Evolutionary conservation across 1,284 basidiomycete species (phyloP).

Genomic region (Ustilago nuda): DNA sequence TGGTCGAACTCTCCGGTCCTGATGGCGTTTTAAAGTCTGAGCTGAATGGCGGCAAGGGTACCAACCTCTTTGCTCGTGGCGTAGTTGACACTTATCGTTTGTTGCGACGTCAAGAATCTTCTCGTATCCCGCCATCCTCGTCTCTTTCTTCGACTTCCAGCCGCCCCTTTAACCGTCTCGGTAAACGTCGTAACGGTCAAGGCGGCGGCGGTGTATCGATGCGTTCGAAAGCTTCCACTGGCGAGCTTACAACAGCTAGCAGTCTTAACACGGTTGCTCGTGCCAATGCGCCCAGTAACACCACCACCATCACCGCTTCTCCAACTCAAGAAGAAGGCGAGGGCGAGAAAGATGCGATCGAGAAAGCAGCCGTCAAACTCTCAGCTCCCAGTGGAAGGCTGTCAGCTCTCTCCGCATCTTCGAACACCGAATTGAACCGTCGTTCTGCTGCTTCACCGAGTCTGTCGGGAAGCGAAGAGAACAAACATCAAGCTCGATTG

Average conservation of each 20-base stretch:
- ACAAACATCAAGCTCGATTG: constrained; percentile 43
- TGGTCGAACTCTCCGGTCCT: constrained; percentile 56
- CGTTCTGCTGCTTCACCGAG: constrained; percentile 43
- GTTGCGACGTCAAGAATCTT: constrained; percentile 72
- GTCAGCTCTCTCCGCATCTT: constrained; percentile 21
- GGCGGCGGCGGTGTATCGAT: constrained; percentile 28
- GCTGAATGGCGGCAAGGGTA: constrained; percentile 66
- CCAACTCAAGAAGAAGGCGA: constrained; percentile 10
- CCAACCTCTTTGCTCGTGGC: constrained; percentile 67
- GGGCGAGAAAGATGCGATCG: constrained; percentile 17
- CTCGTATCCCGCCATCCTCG: constrained; percentile 37
- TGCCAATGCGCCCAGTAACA: background rate
- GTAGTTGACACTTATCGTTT: constrained; percentile 67
- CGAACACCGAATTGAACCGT: constrained; percentile 32
- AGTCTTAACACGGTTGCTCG: constrained; percentile 29
- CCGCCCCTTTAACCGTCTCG: constrained; percentile 53
- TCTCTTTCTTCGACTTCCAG: constrained; percentile 44
- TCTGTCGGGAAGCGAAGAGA: constrained; percentile 48
- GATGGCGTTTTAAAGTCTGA: constrained; percentile 57
- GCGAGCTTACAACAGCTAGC: constrained; percentile 37
- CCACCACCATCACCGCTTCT: background rate
- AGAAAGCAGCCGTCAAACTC: constrained; percentile 22
- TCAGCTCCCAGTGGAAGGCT: constrained; percentile 15
- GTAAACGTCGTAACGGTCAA: constrained; percentile 45
- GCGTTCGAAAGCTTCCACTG: constrained; percentile 31